phyloP scores from a whole-genome alignment of 2,329 filamentous ascomycete species.

The Diaporthe capsici region DNA sequence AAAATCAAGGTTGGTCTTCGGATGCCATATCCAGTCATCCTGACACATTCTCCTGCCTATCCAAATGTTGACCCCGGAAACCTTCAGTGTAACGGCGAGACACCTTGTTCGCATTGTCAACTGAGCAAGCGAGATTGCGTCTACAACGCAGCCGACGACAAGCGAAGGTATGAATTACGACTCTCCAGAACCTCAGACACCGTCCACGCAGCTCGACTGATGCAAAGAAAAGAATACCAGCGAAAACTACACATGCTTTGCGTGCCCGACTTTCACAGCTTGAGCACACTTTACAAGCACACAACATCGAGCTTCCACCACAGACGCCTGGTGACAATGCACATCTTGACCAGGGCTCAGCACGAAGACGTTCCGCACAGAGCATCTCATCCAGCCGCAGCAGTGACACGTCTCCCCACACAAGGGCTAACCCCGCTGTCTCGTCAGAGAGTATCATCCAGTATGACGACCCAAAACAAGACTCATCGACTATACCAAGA shows the following conservation, averaged over 20 bases:
- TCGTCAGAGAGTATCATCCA: background rate
- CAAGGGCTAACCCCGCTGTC: background rate
- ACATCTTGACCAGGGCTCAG: background rate
- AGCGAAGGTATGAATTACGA: background rate
- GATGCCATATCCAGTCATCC: background rate
- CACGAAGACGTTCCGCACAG: background rate
- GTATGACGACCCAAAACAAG: background rate
- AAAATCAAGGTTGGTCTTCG: constrained; percentile 1
- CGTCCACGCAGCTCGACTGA: background rate
- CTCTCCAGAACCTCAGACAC: background rate
- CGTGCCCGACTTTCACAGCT: constrained; percentile 6
- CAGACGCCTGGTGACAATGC: background rate
- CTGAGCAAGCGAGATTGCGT: background rate
- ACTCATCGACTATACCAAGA: background rate
- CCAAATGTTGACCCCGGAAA: background rate
- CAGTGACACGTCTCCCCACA: background rate
- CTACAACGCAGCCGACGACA: constrained; percentile 15
- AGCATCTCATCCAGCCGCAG: constrained; percentile 1
- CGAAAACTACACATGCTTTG: background rate
- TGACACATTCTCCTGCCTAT: background rate
- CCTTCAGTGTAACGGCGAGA: constrained; percentile 1
- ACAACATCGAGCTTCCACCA: constrained; percentile 4
- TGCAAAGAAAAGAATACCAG: background rate
- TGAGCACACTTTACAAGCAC: background rate
- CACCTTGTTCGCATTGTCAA: constrained; percentile 9